Base-by-base conservation (phyloP, 164 flowering plant genomes). In the Sextonia rubra region DNA sequence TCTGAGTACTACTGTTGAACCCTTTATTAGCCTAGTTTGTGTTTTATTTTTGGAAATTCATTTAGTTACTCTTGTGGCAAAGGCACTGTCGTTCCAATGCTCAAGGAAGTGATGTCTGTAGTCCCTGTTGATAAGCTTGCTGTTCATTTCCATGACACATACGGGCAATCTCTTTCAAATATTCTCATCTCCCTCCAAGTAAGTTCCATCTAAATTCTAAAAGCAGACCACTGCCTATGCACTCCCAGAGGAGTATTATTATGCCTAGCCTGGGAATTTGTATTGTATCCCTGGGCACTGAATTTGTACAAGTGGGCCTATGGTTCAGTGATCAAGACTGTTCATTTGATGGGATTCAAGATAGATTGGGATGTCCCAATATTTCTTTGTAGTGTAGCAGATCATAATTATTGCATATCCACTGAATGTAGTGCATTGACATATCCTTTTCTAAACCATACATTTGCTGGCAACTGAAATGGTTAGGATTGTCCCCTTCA, bases 91-190 rank as follows among this genome's bases (percentile, higher is more conserved):
- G 69, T 92, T 77, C 95, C 97, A 55, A 93, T 96, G 99, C 97
- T 96, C 73, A 89, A 86, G 82, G 94, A 97, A 77, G 99, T 96
- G 60, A 90, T 87, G 90, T 87, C 84, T 47, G 90, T 90, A 75
- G 97, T 93, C 47, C 98, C 99, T 25, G 80, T 78, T 20, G 97
- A 92, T 71, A 96, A 85, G 83, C 91, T 96, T 70, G 97, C 99
- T 47, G 98, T 93, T 14, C 99, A 96, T 85, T 96, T 93, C 83
- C 99, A 96, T 80, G 99, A 96, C 80, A 93, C 98, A 14, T 93
- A 96, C 69, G 99, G 98, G 44, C 99, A 96, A 69, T 84, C 99
- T 80, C 97, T 96, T 83, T 74, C 99, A 68, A 96, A 96, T 77
- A 93, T 96, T 76, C 79, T 93, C 47, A 69, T 86, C 8, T 91